Base-by-base conservation (phyloP, 768 basidiomycete species). In the Podaxis sp. region DNA sequence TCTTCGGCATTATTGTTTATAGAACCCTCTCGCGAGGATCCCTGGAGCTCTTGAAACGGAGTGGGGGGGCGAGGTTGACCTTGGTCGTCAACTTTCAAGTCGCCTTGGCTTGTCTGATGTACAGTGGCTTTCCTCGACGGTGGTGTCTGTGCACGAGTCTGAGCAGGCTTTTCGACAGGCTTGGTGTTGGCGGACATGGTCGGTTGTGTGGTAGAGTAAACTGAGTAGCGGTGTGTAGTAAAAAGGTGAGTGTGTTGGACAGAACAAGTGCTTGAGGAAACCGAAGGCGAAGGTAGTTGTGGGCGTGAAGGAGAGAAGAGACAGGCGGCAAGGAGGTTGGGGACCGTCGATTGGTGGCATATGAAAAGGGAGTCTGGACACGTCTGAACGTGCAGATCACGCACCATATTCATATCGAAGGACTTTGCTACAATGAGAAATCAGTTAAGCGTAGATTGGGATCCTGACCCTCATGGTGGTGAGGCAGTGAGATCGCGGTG, bases 11-110 rank as follows among this genome's bases (percentile, higher is more conserved):
- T 39, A 19, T 36, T 15, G 9, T 26, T 15, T 40, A 11, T 13
- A 15, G 56, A 57, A 11, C 28, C 40, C 56, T 57, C 56, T 26
- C 39, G 54, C 54, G 39, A 56, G 19, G 54, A 56, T 42, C 56
- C 56, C 22, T 40, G 48, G 8, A 51, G 24, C 42, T 53, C 59
- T 22, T 53, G 52, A 28, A 42, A 53, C 4, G 52, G 52, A 5
- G 59, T 61, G 7, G 59, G 59, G 7, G 59, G 8, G 4, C 39
- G 39, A 19, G 58, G 33, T 11, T 52, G 59, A 22, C 33, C 36
- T 26, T 58, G 57, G 30, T 33, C 46, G 19, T 58, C 57, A 13
- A 22, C 28, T 6, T 38, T 58, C 26, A 46, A 15, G 39, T 58
- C 57, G 6, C n/a, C 57, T 17, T 48, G 57, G 13, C 22, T 24